Conservation (phyloP, 2,329 filamentous ascomycete genomes). For the Colletotrichum godetiae region DNA sequence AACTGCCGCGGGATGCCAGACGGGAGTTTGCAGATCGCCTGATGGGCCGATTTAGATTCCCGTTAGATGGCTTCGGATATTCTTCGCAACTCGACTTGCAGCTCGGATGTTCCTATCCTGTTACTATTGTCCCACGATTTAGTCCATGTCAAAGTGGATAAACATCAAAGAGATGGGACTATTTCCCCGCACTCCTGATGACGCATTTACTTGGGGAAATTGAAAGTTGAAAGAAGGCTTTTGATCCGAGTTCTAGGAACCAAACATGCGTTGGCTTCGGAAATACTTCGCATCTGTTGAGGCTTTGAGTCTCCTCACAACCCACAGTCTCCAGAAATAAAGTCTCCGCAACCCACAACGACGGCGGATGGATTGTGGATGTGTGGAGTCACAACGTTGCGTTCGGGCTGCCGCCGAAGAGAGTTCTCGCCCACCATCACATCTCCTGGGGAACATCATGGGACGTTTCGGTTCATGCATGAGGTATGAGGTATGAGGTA, state of each 20-base stretch:
- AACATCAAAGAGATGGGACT: too few relatives aligned
- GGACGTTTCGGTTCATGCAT: neutral
- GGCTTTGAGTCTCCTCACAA: constrained; percentile 6
- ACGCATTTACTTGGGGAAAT: neutral
- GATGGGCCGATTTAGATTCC: neutral
- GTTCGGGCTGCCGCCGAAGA: neutral
- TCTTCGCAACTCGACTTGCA: constrained; percentile 13
- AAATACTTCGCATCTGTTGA: constrained; percentile 26
- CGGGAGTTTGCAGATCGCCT: constrained; percentile 10
- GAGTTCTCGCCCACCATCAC: neutral
- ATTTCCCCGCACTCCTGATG: neutral
- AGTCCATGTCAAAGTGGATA: too few relatives aligned
- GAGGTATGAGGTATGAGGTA: neutral
- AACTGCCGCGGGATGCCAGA: neutral
- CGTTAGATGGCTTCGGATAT: constrained; percentile 4
- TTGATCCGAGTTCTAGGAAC: neutral
- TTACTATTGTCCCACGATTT: too few relatives aligned
- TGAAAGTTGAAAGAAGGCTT: neutral
- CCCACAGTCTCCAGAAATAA: constrained; percentile 10
- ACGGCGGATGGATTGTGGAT: constrained; percentile 8
- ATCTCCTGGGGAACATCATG: neutral
- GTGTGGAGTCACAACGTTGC: constrained; percentile 20
- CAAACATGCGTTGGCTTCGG: neutral
- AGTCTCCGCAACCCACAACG: constrained; percentile 10
- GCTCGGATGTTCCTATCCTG: neutral